phyloP scores from a whole-genome alignment of 495 filamentous ascomycete species.

The Trichoderma reesei region DNA sequence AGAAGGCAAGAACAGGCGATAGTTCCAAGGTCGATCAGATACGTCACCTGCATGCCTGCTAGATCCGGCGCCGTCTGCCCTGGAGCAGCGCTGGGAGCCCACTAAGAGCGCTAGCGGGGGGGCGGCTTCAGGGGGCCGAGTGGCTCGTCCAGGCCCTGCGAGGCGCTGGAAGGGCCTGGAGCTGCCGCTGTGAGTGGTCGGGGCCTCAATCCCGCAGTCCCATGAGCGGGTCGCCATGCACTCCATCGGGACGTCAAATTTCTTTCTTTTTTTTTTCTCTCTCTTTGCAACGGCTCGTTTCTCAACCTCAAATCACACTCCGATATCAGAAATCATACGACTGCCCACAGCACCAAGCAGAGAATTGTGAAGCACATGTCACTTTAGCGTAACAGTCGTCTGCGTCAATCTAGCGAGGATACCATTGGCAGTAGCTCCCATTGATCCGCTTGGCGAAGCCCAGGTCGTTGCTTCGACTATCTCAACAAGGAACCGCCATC shows the following conservation, averaged over 20 bases:
- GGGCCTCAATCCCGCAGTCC: neutral
- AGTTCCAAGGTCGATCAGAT: neutral
- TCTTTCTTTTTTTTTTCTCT: neutral
- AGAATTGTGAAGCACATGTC: neutral
- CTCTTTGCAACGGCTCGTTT: neutral
- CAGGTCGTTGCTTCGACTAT: too few species aligned
- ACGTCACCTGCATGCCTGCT: neutral
- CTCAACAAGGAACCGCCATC: neutral
- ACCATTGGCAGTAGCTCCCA: constrained; percentile 2
- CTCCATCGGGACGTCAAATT: neutral
- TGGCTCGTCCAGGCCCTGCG: neutral
- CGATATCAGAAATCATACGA: neutral
- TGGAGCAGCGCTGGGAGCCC: neutral
- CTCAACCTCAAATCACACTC: neutral
- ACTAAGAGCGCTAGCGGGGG: neutral
- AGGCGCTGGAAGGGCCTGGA: constrained; percentile 3
- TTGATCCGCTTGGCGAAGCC: neutral
- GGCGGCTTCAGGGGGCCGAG: neutral
- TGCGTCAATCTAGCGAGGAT: neutral
- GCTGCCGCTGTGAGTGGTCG: neutral
- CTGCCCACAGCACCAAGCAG: neutral
- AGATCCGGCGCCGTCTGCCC: neutral
- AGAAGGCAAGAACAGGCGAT: neutral
- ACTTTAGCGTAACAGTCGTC: neutral
- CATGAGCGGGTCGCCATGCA: neutral